Base-by-base conservation (phyloP, 1,284 basidiomycete species). In the Xerocomus amazonicus region DNA sequence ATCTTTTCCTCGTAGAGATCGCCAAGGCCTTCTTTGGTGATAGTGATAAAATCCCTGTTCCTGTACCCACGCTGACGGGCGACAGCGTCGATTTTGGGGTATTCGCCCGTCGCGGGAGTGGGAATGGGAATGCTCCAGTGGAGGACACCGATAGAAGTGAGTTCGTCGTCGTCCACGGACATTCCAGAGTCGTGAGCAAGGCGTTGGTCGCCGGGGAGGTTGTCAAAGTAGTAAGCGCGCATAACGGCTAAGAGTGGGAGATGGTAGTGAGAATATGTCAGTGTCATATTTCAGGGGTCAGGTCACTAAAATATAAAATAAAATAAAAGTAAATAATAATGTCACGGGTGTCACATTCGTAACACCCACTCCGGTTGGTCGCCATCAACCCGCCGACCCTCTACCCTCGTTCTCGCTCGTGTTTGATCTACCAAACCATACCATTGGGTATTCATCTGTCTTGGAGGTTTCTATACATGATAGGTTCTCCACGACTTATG, bases 221-320 rank as follows among this genome's bases (percentile, higher is more conserved):
- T 78, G 71, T 92, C 89, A 66, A 77, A 91, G 71, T 88, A 84
- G 76, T 91, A 92, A 14, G 87, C 85, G 51, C 80, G 81, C 90
- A 92, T 91, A 23, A 4, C 19, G 4, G 19, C 19, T 23, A 23
- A 23, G 3, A 23, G 19, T 4, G 19, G 3, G 19, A 23, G 19
- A 23, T 23, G 19, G 19, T 4, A 4, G 19, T 23, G 19, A 23
- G 19, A 23, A n/a, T n/a, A n/a, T 4, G 19, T 23, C 19, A 23
- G 19, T 13, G 12, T 31, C 31, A 31, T n/a, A n/a, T n/a, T n/a
- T n/a, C n/a, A n/a, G n/a, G n/a, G n/a, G n/a, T n/a, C n/a, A n/a
- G n/a, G n/a, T n/a, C n/a, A n/a, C n/a, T n/a, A n/a, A n/a, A n/a
- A n/a, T n/a, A n/a, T n/a, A n/a, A n/a, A n/a, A n/a, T n/a, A n/a